Base-by-base conservation (phyloP, 768 basidiomycete genomes). In the Hirschioporus abietinus region DNA sequence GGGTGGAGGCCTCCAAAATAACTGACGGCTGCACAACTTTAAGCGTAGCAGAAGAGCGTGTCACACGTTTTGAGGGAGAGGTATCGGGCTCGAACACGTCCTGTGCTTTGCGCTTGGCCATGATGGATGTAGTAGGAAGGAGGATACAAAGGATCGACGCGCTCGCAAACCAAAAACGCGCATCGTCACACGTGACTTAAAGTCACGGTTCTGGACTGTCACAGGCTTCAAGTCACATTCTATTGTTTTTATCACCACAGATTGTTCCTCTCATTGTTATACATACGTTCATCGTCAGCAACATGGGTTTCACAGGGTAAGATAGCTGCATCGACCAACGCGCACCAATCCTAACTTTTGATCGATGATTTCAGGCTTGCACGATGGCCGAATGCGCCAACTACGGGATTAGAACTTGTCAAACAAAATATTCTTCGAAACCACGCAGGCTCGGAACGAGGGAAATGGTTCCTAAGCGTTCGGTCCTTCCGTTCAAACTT, bases 321-420 rank as follows among this genome's bases (percentile, higher is more conserved):
- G 75, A 73, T 15, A 52, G 23, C 34, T 58, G 35, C 42, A 23
- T 30, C 0, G 27, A 24, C 12, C n/a, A 0, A 35, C 15, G 17
- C 18, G 20, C 60, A 35, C 42, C 17, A 25, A 30, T 4, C 17
- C 57, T 63, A 59, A n/a, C n/a, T 63, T 24, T 26, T 35, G 24
- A 23, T 57, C 20, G 42, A 12, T 27, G 2, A 30, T 35, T 64
- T 26, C 70, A 92, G 91, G 60, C 78, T 93, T 64, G 92, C 90
- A 58, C 84, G 92, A 69, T 92, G 91, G 92, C 83, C 88, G 30
- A 92, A 93, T 76, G 89, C 91, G n/a, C 91, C 92, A 3, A 81
- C 87, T 12, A 83, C 84, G 65, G 90, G 90, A 30, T 76, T 93
- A 24, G 83, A 88, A 63, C 81, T 89, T 63, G 87, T 93, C 36